Percentiles rank a stretch among this genome's conserved stretches.
Conservation (phyloP, 495 filamentous ascomycete genomes). For the Podospora australis region DNA sequence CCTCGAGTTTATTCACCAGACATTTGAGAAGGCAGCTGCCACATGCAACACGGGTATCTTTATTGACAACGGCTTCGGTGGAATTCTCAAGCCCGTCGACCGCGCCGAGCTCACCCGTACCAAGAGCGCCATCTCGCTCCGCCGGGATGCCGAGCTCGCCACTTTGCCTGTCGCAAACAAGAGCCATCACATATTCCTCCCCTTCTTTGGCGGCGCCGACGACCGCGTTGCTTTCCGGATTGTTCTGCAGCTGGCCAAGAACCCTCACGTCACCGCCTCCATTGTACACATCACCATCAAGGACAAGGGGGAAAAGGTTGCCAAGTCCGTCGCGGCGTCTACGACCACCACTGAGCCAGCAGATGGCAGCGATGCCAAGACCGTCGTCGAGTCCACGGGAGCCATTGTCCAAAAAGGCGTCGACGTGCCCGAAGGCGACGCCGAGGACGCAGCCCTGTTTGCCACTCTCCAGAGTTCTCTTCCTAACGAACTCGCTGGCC, state of each 20-base stretch:
- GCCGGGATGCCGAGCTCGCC: slow-evolving; percentile 40
- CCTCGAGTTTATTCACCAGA: slow-evolving; percentile 58
- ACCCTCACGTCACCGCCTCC: slow-evolving; percentile 67
- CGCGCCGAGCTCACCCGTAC: slow-evolving; percentile 38
- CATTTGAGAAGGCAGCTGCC: slow-evolving; percentile 47
- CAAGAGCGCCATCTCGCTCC: slow-evolving; percentile 53
- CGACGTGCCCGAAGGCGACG: slow-evolving; percentile 16
- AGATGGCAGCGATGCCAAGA: slow-evolving; percentile 16
- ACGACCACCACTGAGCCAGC: slow-evolving; percentile 17
- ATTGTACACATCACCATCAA: slow-evolving; percentile 48
- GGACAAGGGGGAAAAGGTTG: slow-evolving; percentile 12
- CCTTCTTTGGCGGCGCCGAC: slow-evolving; percentile 80
- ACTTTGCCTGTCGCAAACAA: slow-evolving; percentile 51
- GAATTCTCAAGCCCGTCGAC: slow-evolving; percentile 30
- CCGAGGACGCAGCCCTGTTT: slow-evolving; percentile 55
- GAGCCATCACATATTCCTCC: slow-evolving; percentile 80
- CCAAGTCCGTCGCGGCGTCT: neutral
- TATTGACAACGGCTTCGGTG: slow-evolving; percentile 67
- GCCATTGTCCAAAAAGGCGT: neutral
- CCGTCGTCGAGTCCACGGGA: neutral
- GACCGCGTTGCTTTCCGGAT: slow-evolving; percentile 76
- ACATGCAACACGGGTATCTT: slow-evolving; percentile 71
- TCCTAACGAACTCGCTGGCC: slow-evolving; percentile 45
- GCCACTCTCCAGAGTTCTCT: slow-evolving; percentile 56
- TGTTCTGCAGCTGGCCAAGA: slow-evolving; percentile 72